Evolutionary conservation across 495 filamentous ascomycete species (phyloP).

Genomic region (Parathielavia appendiculata): DNA sequence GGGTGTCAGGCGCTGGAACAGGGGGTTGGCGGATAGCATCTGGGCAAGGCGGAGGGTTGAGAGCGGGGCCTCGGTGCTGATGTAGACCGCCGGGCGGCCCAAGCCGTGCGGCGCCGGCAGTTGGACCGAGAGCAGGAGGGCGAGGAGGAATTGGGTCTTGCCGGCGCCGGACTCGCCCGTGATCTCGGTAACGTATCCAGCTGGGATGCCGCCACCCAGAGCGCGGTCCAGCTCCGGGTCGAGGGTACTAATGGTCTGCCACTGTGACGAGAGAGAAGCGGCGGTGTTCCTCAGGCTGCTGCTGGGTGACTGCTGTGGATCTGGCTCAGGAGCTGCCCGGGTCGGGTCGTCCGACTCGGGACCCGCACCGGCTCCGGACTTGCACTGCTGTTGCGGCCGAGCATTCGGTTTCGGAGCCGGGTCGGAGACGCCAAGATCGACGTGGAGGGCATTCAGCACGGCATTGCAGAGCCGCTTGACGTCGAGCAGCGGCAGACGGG

Average conservation of each 20-base stretch:
- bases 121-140: conserved; percentile 74
- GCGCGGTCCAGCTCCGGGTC: conserved; percentile 68
- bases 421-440: conserved; percentile 49
- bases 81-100: conserved; percentile 69
- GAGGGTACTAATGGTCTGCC: conserved; percentile 70
- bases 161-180: conserved; percentile 92
- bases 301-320: conserved; percentile 12
- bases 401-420: not conserved
- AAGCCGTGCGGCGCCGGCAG: conserved; percentile 69
- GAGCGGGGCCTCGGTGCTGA: conserved; percentile 88
- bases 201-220: conserved; percentile 79
- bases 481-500: conserved; percentile 73
- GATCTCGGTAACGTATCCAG: conserved; percentile 80
- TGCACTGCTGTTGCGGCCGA: not conserved
- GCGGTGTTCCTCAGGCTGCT: conserved; percentile 32
- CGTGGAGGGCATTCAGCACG: conserved; percentile 61
- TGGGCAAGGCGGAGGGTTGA: conserved; percentile 76
- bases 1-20: conserved; percentile 45
- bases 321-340: conserved; percentile 1
- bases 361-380: conserved; percentile 6
- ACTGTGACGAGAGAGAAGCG: conserved; percentile 40
- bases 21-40: conserved; percentile 62
- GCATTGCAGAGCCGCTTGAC: conserved; percentile 63
- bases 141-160: conserved; percentile 91
- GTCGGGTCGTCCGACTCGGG: not conserved